These are phyloP conservation scores for Rhodotorula sp. DNA, from an alignment of 1,284 basidiomycete genomes.

Conservation along the genomic window DNA sequence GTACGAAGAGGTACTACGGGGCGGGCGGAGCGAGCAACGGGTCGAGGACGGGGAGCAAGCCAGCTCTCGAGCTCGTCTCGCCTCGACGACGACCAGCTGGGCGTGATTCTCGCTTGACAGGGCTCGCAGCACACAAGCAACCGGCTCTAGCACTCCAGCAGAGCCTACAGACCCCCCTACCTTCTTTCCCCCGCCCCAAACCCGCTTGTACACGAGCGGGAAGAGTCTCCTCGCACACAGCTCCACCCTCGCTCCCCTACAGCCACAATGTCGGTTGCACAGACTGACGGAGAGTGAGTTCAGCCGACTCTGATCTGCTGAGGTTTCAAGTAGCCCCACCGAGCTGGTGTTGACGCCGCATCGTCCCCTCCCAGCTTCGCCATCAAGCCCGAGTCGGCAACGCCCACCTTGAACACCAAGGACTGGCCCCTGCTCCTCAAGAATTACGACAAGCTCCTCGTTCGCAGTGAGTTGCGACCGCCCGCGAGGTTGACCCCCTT, in stretches of 20 bases:
- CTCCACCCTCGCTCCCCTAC: too few relatives aligned
- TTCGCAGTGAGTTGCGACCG: constrained; percentile 32
- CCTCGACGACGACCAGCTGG: neutral
- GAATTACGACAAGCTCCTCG: constrained; percentile 84
- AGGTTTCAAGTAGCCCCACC: neutral
- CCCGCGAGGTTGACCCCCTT: neutral
- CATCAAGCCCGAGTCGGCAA: constrained; percentile 51
- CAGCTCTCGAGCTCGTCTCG: neutral
- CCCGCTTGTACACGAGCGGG: constrained; percentile 16
- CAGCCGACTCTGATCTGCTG: neutral
- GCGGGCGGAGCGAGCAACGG: neutral
- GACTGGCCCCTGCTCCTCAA: constrained; percentile 97
- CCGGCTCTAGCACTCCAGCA: neutral
- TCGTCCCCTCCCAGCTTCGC: constrained; percentile 44
- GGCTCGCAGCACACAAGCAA: too few relatives aligned
- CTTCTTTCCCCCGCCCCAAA: neutral
- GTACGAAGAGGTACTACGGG: neutral
- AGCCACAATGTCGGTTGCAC: constrained; percentile 21
- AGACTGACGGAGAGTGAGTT: constrained; percentile 28
- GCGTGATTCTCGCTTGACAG: neutral
- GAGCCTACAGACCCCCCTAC: neutral
- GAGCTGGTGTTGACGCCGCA: neutral
- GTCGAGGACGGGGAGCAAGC: neutral
- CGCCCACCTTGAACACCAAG: constrained; percentile 68
- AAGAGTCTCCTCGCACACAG: constrained; percentile 4